phyloP scores from a whole-genome alignment of 305 asterid species.

The Plantago lanceolata region DNA sequence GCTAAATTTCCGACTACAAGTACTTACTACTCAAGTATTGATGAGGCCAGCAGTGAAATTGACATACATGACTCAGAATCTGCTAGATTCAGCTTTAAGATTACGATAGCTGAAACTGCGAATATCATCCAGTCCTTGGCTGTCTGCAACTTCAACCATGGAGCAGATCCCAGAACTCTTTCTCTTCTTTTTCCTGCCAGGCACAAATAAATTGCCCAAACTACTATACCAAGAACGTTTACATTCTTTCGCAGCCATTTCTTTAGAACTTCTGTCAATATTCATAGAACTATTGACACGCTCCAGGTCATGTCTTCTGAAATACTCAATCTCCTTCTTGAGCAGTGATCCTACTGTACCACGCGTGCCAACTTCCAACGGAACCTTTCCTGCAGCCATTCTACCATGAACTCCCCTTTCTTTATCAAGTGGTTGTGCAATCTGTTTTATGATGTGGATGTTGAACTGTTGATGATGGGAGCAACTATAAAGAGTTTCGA shows the following conservation, averaged over 20 bases:
- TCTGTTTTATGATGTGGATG: slow-evolving; percentile 7
- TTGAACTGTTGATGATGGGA: not conserved
- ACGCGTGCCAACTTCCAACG: slow-evolving; percentile 63
- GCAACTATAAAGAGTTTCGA: not conserved
- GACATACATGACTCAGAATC: not conserved
- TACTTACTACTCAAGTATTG: not conserved
- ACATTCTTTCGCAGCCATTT: slow-evolving; percentile 21
- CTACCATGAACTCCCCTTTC: slow-evolving; percentile 9
- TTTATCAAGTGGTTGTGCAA: not conserved
- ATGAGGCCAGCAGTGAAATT: too few relatives aligned
- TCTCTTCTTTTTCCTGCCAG: slow-evolving; percentile 59
- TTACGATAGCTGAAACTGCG: slow-evolving; percentile 45
- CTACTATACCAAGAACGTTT: slow-evolving; percentile 41
- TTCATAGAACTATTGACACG: slow-evolving; percentile 16
- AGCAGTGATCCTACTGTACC: slow-evolving; percentile 86
- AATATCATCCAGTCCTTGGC: slow-evolving; percentile 31
- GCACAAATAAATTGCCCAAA: slow-evolving; percentile 31
- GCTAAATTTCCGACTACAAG: not conserved
- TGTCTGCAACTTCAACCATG: slow-evolving; percentile 51
- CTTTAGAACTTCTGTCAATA: slow-evolving; percentile 29
- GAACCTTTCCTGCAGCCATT: slow-evolving; percentile 21
- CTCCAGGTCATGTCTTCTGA: slow-evolving; percentile 44
- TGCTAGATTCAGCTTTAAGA: slow-evolving; percentile 35
- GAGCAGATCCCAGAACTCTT: slow-evolving; percentile 47
- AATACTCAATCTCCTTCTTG: slow-evolving; percentile 68